phyloP scores from a whole-genome alignment of 192 early-diverging fungal genomes.

The Linnemannia hyalina region DNA sequence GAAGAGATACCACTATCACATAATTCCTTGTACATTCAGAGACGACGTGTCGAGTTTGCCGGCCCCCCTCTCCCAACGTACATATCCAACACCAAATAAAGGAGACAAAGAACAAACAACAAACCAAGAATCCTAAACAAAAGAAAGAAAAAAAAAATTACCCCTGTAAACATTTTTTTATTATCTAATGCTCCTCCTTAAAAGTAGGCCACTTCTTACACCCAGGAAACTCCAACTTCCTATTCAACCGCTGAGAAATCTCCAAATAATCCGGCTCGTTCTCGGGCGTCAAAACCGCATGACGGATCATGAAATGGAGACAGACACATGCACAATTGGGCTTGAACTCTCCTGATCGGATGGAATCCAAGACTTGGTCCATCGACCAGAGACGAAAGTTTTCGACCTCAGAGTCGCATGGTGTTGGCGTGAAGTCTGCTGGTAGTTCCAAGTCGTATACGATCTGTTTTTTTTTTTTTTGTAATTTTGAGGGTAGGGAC shows the following conservation, averaged over 20 bases:
- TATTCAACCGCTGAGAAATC: conserved; percentile 75
- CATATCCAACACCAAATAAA: too few species aligned
- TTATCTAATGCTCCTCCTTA: conserved; percentile 15
- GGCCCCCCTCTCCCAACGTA: too few species aligned
- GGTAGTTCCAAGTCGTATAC: conserved; percentile 89
- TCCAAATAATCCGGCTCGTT: conserved; percentile 88
- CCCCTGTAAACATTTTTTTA: not conserved
- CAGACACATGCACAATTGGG: conserved; percentile 85
- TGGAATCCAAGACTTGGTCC: conserved; percentile 65
- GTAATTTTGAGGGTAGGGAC: too few species aligned
- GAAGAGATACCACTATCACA: too few species aligned
- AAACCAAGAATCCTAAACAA: too few species aligned
- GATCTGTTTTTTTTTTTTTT: conserved; percentile 49
- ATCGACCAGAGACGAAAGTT: conserved; percentile 79
- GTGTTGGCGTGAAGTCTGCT: conserved; percentile 67
- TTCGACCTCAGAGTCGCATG: conserved; percentile 91
- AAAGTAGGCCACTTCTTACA: conserved; percentile 62
- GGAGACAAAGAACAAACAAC: too few species aligned
- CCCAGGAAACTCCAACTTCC: conserved; percentile 75
- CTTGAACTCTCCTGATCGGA: conserved; percentile 76
- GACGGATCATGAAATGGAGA: conserved; percentile 91
- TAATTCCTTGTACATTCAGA: too few species aligned
- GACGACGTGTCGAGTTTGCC: too few species aligned
- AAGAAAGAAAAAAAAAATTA: too few species aligned
- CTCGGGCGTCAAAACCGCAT: conserved; percentile 76